These are phyloP conservation scores for Calonectria naviculata DNA, from an alignment of 2,329 filamentous ascomycete species.

Conservation along the genomic window DNA sequence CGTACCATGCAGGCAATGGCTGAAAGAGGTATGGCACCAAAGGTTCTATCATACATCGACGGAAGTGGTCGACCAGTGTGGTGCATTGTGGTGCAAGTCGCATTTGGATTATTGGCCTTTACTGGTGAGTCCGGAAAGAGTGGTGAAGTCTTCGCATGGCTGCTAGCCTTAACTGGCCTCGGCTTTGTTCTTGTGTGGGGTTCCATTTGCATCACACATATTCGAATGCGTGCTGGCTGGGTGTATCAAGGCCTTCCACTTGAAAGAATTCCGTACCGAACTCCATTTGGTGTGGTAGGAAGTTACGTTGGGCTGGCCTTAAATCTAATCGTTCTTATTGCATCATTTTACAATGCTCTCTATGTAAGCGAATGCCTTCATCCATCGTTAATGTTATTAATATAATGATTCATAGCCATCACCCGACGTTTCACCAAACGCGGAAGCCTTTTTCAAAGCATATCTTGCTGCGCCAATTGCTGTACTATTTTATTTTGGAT, in stretches of 20 bases:
- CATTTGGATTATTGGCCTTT: conserved; percentile 58
- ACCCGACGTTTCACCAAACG: not conserved
- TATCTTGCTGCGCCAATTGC: not conserved
- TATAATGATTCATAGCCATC: not conserved
- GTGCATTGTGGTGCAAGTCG: conserved; percentile 54
- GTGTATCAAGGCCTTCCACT: conserved; percentile 70
- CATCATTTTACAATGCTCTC: not conserved
- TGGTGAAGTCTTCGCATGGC: conserved; percentile 68
- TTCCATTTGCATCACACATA: conserved; percentile 69
- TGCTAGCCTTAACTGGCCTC: conserved; percentile 70
- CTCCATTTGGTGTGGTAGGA: conserved; percentile 79
- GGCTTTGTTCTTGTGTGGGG: conserved; percentile 72
- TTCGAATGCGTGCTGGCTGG: conserved; percentile 73
- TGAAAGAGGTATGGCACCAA: conserved; percentile 63
- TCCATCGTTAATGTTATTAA: not conserved
- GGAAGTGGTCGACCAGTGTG: conserved; percentile 59
- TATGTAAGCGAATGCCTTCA: not conserved
- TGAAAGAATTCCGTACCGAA: conserved; percentile 81
- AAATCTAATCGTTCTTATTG: not conserved
- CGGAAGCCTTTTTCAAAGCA: not conserved
- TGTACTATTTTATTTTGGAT: not conserved
- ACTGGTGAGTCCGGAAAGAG: conserved; percentile 56
- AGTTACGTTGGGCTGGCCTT: not conserved
- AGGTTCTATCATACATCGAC: conserved; percentile 63
- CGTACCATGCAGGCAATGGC: conserved; percentile 64